Base-by-base conservation (phyloP, 2,329 filamentous ascomycete genomes). In the Cladophialophora carrionii region DNA sequence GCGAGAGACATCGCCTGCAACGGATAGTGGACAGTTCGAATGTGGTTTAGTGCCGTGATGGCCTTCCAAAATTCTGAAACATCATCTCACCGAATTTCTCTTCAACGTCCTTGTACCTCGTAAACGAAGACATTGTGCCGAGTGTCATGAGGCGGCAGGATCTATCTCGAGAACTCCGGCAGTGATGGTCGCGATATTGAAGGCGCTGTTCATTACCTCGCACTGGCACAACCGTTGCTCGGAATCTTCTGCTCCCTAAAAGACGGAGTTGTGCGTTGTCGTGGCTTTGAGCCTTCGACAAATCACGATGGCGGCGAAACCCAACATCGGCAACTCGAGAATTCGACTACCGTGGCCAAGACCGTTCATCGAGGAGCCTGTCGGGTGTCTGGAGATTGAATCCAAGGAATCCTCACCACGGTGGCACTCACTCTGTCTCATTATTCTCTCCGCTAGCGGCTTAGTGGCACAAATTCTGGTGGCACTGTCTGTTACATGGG, bases 291-390 rank as follows among this genome's bases (percentile, higher is more conserved):
- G 26, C 29, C 37, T 24, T 57, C 20, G 20, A 43, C 55, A 29
- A 46, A 46, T 29, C 43, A 59, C 29, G 14, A 59, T 59, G 57
- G 26, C 37, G 41, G 51, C 57, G 17, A 51, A 37, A 59, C 29
- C 43, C 22, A 22, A 37, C 22, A 43, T 17, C 9, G 31, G 29
- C 20, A 41, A 26, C 43, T 60, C 57, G 20, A 62, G 24, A 49
- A 24, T 46, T 37, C 6, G 34, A 32, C 29, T 43, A 10, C 59
- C 59, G 20, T 69, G 69, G 65, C 65, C 65, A 6, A 60, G 46
- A 31, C 63, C 69, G 9, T 71, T 71, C 31, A 66, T 71, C 48
- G 41, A 68, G 59, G 68, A 71, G 31, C 65, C 68, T n/a, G 49
- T 60, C 8, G 60, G 57, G 14, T n/a, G 49, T 12, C 3, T 37